phyloP scores from a whole-genome alignment of 345 rosid species.

The Corchorus capsularis region DNA sequence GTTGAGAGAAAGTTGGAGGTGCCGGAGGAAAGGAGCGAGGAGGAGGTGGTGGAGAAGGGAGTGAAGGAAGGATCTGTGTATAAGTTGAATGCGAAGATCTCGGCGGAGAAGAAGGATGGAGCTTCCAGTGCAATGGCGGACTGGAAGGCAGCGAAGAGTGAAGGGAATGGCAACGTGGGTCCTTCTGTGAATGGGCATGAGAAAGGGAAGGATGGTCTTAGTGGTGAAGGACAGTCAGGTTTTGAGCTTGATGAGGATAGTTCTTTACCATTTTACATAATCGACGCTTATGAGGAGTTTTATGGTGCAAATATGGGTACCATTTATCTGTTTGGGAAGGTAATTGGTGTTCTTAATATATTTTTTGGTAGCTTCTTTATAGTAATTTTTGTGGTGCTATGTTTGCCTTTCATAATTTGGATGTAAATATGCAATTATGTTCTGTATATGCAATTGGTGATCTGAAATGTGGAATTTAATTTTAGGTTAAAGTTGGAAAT shows the following conservation, averaged over 20 bases:
- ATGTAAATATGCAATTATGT: not conserved
- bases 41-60: constrained; percentile 17
- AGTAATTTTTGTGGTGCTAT: not conserved
- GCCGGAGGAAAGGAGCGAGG: constrained; percentile 25
- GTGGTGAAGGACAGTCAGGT: constrained; percentile 48
- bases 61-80: constrained; percentile 33
- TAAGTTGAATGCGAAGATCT: constrained; percentile 74
- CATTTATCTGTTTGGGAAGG: constrained; percentile 91
- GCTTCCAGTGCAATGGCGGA: constrained; percentile 78
- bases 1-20: constrained; percentile 22
- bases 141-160: constrained; percentile 69
- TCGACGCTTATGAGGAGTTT: constrained; percentile 86
- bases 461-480: constrained; percentile 22
- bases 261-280: constrained; percentile 67
- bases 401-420: not conserved
- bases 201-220: constrained; percentile 33
- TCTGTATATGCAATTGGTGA: not conserved
- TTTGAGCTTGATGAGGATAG: constrained; percentile 77
- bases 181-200: constrained; percentile 26
- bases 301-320: constrained; percentile 83
- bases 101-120: constrained; percentile 56
- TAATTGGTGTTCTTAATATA: constrained; percentile 28
- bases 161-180: constrained; percentile 32
- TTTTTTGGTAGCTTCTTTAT: constrained; percentile 13
- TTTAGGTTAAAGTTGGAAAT: constrained; percentile 79